Conservation (phyloP, 2,329 filamentous ascomycete genomes). For the Rhynchosporium secalis region DNA sequence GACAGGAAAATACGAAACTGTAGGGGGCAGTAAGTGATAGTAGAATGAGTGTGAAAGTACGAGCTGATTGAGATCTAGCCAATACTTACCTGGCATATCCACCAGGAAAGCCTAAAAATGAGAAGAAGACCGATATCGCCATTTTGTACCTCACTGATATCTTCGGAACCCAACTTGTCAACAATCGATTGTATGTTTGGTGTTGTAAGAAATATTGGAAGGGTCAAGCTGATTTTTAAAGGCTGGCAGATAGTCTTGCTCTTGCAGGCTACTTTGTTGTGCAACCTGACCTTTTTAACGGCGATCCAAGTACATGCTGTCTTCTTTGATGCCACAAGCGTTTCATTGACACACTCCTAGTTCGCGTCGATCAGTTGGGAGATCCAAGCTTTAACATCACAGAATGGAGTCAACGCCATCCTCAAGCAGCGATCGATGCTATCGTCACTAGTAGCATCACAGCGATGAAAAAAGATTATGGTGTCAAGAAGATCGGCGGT, state of each 20-base stretch:
- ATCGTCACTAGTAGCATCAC: slow-evolving; percentile 49
- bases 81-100: slow-evolving; percentile 54
- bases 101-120: slow-evolving; percentile 38
- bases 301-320: slow-evolving; percentile 40
- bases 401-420: slow-evolving; percentile 46
- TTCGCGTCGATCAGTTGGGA: slow-evolving; percentile 14
- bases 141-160: slow-evolving; percentile 59
- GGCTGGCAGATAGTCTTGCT: slow-evolving; percentile 64
- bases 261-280: slow-evolving; percentile 65
- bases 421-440: slow-evolving; percentile 45
- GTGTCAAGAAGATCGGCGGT: slow-evolving; percentile 54
- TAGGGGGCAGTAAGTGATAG: slow-evolving; percentile 19
- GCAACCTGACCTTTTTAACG: slow-evolving; percentile 66
- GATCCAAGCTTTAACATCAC: slow-evolving; percentile 45
- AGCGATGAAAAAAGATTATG: slow-evolving; percentile 49
- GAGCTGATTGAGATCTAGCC: slow-evolving; percentile 42
- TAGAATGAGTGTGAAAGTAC: background rate
- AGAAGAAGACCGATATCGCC: slow-evolving; percentile 51
- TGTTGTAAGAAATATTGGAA: background rate
- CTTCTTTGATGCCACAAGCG: too few relatives aligned
- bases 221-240: slow-evolving; percentile 5
- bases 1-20: slow-evolving; percentile 16
- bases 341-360: background rate
- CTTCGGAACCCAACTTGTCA: slow-evolving; percentile 48
- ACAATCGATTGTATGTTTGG: slow-evolving; percentile 24